Percentiles rank a stretch among this genome's conserved stretches.
phyloP scores from a whole-genome alignment of 2,329 filamentous ascomycete genomes.

The Zasmidium cellare region DNA sequence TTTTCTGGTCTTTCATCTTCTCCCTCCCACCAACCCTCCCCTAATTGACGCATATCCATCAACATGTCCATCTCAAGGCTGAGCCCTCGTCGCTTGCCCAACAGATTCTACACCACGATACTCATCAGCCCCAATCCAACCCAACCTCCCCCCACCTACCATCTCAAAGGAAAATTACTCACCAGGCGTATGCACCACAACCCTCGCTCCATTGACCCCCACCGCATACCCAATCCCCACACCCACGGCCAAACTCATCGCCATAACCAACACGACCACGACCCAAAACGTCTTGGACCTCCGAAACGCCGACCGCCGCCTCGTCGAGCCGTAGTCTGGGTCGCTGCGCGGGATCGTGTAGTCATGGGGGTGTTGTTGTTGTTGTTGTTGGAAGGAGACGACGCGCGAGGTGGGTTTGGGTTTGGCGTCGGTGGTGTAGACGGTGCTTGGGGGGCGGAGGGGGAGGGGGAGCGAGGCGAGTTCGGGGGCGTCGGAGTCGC shows the following conservation, averaged over 20 bases:
- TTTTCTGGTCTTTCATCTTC: neutral
- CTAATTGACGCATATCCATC: too few species aligned
- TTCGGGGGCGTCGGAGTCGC: conserved; percentile 2
- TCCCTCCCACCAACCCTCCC: too few species aligned
- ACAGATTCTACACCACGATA: neutral
- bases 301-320: neutral
- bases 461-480: neutral
- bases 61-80: too few species aligned
- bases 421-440: neutral
- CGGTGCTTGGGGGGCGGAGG: neutral
- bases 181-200: neutral
- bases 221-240: conserved; percentile 7
- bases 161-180: neutral
- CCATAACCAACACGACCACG: neutral
- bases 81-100: too few species aligned
- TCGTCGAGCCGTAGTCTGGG: neutral
- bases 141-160: too few species aligned
- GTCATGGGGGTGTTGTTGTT: too few species aligned
- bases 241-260: neutral
- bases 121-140: neutral
- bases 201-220: neutral
- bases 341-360: neutral
- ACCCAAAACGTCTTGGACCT: neutral
- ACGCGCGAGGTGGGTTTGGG: neutral
- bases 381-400: conserved; percentile 3